phyloP scores from a whole-genome alignment of 495 filamentous ascomycete genomes.

The Venustampulla echinocandica region DNA sequence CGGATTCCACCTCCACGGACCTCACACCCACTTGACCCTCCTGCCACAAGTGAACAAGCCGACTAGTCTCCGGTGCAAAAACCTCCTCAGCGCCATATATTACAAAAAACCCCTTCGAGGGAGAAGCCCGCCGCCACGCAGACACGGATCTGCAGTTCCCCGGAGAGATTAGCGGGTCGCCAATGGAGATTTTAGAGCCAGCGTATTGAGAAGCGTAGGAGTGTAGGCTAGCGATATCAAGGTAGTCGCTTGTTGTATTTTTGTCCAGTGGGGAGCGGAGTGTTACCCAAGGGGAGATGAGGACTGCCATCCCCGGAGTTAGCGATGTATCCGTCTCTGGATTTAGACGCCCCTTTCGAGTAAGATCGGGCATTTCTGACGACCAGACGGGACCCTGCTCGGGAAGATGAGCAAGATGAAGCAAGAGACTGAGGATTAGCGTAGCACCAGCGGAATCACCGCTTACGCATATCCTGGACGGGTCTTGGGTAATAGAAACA shows the following conservation, averaged over 20 bases:
- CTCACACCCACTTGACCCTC: conserved; percentile 37
- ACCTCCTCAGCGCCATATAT: conserved; percentile 65
- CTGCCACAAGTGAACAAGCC: conserved; percentile 39
- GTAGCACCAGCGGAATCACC: conserved; percentile 71
- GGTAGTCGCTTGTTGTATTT: conserved; percentile 54
- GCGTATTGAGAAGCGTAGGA: conserved; percentile 58
- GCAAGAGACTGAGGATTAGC: conserved; percentile 56
- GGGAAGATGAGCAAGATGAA: conserved; percentile 37
- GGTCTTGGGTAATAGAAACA: conserved; percentile 41
- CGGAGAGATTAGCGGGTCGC: conserved; percentile 56
- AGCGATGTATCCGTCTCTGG: background rate
- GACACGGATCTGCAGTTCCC: conserved; percentile 53
- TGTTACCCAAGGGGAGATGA: conserved; percentile 54
- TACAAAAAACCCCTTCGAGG: conserved; percentile 50
- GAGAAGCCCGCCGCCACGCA: conserved; percentile 54
- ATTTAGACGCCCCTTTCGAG: no score
- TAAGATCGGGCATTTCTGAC: background rate
- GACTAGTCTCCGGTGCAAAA: conserved; percentile 52
- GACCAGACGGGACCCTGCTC: background rate
- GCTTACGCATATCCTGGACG: conserved; percentile 50
- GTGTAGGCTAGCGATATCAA: conserved; percentile 44
- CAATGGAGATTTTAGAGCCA: conserved; percentile 32
- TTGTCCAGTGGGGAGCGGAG: conserved; percentile 45
- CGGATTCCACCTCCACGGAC: conserved; percentile 43
- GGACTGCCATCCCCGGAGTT: conserved; percentile 40